Evolutionary conservation across 345 rosid genomes (phyloP), one percentile per base, ranked within the genome.

Genomic region (Mercurialis annua): DNA sequence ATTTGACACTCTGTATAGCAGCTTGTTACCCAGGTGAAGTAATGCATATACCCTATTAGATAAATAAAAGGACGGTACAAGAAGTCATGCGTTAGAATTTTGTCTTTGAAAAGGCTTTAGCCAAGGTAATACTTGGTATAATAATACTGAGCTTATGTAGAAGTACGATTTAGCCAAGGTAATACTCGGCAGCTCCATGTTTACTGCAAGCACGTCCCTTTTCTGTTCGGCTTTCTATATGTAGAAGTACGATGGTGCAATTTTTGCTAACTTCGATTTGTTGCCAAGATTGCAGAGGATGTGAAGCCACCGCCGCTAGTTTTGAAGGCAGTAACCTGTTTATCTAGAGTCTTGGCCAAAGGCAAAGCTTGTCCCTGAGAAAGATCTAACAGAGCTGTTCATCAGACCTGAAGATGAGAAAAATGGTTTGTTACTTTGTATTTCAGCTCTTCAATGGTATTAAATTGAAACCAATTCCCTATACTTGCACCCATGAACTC

Each of bases 331-430:
- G 68, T 90, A 54, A 83, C 78, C 29, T 61, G 78, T 67, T 27
- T 87, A 78, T 79, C 98, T 6, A 81, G 76, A 38, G 56, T 84
- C 33, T 50, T 86, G n/a, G 67, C 98, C 97, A 0, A 87, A 85
- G 76, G 98, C 96, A 57, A 93, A 93, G 92, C 92, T 93, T 67
- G 61, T 88, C 62, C 97, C 97, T 1, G 78, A 79, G 74, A 70
- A 65, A 65, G 97, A 88, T 71, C 78, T 93, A 33, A 76, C 92
- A 17, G 86, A 83, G 62, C 76, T 88, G 60, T 77, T 82, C 78
- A 80, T 93, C 83, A 79, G 96, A 90, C 71, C 81, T 66, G 24
- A 81, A 62, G 68, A 90, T 89, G 78, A 76, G 87, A 71, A 77
- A 90, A 82, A 65, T 86, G 90, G 98, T 90, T 23, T n/a, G 83